Evolutionary conservation across 352 stramenopile genomes (phyloP), one percentile per base, ranked within the genome.

Genomic region (Globisporangium takayamanum): DNA sequence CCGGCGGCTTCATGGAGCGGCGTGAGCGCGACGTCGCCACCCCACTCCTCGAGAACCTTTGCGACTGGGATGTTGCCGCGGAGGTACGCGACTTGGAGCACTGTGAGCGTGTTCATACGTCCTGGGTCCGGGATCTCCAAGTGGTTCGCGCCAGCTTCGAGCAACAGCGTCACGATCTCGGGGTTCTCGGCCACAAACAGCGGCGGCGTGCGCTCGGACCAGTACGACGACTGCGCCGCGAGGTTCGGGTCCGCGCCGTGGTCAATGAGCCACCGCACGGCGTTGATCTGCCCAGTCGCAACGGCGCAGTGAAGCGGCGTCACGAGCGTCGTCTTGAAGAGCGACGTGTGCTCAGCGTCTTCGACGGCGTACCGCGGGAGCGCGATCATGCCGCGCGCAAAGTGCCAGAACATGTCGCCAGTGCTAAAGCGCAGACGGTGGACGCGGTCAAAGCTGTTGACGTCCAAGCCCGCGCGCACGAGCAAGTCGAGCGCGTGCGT

Each of bases 361-460:
- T 89, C 74, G 8, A 64, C 68, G 1, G 68, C 67, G 4, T 71
- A 55, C 8, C 73, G 53, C 6, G 74, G 72, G 41, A 80, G 77
- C 14, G 76, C 25, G 20, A 92, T 77, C 52, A 92, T 84, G 18
- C 75, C 72, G 41, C 84, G 78, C 7, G 74, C 77, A 64, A 89
- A 88, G 16, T 74, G 84, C 80, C 76, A 89, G 55, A 92, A 92
- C 0, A 92, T 57, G 53, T 90, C 77, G n/a, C 80, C 82, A 3
- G 76, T 89, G 20, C 72, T 89, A 65, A 92, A 90, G 1, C 80
- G 78, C 14, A 92, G 70, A 18, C 83, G 83, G 3, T 70, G 76
- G 2, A 93, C 74, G 55, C 91, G 91, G 57, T 93, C 84, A 45
- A 76, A 78, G 48, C 71, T 74, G 45, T 91, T 80, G 5, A 91